A percentile compares a stretch with the other conserved stretches of the same genome.
These are phyloP conservation scores for Elaeis oleifera DNA, from an alignment of 202 grass and related monocot genomes.

Conservation along the genomic window DNA sequence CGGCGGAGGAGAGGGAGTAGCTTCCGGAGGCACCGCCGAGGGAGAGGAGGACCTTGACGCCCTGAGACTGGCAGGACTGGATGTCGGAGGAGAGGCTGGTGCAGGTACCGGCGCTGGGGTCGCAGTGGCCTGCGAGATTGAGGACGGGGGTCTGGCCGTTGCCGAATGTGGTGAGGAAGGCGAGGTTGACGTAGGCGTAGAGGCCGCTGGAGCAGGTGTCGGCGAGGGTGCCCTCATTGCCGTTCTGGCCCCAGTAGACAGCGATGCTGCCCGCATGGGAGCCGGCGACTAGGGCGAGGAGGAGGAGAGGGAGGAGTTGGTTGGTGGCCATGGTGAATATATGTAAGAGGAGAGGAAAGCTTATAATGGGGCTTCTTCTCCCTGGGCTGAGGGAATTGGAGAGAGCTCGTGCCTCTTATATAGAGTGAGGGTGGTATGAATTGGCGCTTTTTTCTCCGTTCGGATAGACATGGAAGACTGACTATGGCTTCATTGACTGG, in stretches of 20 bases:
- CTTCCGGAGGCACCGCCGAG: slow-evolving; percentile 33
- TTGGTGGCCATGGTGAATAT: not conserved
- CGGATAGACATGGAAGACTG: no score
- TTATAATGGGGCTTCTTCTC: no score
- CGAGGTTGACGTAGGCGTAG: slow-evolving; percentile 14
- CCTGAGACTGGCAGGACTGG: no score
- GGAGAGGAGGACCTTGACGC: slow-evolving; percentile 34
- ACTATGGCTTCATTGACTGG: not conserved
- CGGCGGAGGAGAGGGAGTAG: slow-evolving; percentile 37
- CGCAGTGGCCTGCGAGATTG: no score
- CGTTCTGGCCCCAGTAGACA: slow-evolving; percentile 29
- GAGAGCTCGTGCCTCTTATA: no score
- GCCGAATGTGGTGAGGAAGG: slow-evolving; percentile 25
- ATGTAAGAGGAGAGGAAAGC: no score
- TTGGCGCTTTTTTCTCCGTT: no score
- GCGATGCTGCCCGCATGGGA: slow-evolving; percentile 15
- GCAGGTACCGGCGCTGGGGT: no score
- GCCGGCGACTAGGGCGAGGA: not conserved
- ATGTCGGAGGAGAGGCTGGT: no score
- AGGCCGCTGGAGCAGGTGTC: slow-evolving; percentile 14
- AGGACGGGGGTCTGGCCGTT: no score
- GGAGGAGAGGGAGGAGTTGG: not conserved
- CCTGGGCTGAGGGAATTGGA: no score
- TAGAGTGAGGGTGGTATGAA: no score
- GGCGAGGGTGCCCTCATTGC: slow-evolving; percentile 23